phyloP scores from a whole-genome alignment of 192 early-diverging fungal genomes.

The Entomortierella chlamydospora region DNA sequence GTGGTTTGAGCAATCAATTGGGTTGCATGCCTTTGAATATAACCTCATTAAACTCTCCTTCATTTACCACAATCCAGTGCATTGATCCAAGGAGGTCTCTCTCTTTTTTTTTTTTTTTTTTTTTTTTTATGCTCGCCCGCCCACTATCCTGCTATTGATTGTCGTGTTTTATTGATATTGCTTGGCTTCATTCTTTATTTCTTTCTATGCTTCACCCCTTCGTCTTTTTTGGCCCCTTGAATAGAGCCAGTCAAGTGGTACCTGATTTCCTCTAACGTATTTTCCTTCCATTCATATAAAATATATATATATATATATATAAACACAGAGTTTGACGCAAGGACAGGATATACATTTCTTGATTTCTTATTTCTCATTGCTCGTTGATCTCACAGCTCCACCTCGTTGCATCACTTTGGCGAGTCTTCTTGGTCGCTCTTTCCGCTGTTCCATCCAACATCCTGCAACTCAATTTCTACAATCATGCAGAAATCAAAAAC shows the following conservation, averaged over 20 bases:
- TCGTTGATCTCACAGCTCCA: not conserved
- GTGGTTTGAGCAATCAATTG: too few species aligned
- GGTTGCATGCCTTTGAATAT: too few species aligned
- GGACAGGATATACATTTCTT: not conserved
- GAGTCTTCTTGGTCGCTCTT: too few species aligned
- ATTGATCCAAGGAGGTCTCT: too few species aligned
- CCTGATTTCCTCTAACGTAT: constrained; percentile 1
- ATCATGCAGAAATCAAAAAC: constrained; percentile 3
- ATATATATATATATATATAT: not conserved
- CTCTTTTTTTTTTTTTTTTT: not conserved
- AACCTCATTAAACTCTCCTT: too few species aligned
- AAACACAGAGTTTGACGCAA: not conserved
- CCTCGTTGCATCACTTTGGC: too few species aligned
- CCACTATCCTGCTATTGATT: not conserved
- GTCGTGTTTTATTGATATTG: not conserved
- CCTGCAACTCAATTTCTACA: not conserved
- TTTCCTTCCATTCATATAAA: not conserved
- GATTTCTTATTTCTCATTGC: not conserved
- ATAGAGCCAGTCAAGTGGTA: constrained; percentile 1
- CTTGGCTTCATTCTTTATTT: not conserved
- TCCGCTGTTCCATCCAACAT: too few species aligned
- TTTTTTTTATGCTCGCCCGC: too few species aligned
- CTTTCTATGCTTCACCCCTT: constrained; percentile 4
- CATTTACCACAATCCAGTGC: too few species aligned
- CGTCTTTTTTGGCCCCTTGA: not conserved